Base-by-base conservation (phyloP, 768 basidiomycete genomes). In the Fomitopsis serialis region DNA sequence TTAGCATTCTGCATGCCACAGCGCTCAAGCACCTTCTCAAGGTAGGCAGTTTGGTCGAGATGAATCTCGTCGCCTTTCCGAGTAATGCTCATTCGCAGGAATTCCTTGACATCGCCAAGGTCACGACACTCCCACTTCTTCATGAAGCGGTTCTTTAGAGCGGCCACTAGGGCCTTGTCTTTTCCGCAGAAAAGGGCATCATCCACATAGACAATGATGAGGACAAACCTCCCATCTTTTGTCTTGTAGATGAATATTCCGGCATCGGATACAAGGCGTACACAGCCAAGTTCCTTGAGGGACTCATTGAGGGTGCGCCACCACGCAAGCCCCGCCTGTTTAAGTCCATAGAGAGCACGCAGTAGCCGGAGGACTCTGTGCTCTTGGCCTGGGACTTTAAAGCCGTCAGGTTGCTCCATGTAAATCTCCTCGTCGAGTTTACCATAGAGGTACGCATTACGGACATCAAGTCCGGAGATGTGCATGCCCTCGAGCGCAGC, bases 331-430 rank as follows among this genome's bases (percentile, higher is more conserved):
- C 62, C 62, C 7, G 65, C 65, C 51, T 72, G 71, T 34, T 70
- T 67, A 11, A 73, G 62, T 0, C 71, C 71, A 57, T 73, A 73
- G 1, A 74, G 53, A 1, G 67, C 60, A 36, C 67, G 63, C 1
- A 13, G 17, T 22, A 73, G 61, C 15, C 52, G 45, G 34, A 50
- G 57, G 6, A 68, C 65, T 50, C 58, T 45, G 22, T 58, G 35
- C 22, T 61, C 56, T 45, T 58, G 44, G 29, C 58, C 58, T n/a
- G n/a, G 32, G 1, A 32, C 51, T 8, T 10, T 37, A 48, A 61
- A 63, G 10, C 65, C 64, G 4, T 58, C 58, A 2, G 65, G 60
- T 53, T 63, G 63, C 37, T 58, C 45, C 64, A 69, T 65, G 62
- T 66, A 68, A 50, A 67, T 66, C 34, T 56, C 56, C 35, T 66